phyloP scores from a whole-genome alignment of 176 grass and related monocot species.

The Leersia perrieri region DNA sequence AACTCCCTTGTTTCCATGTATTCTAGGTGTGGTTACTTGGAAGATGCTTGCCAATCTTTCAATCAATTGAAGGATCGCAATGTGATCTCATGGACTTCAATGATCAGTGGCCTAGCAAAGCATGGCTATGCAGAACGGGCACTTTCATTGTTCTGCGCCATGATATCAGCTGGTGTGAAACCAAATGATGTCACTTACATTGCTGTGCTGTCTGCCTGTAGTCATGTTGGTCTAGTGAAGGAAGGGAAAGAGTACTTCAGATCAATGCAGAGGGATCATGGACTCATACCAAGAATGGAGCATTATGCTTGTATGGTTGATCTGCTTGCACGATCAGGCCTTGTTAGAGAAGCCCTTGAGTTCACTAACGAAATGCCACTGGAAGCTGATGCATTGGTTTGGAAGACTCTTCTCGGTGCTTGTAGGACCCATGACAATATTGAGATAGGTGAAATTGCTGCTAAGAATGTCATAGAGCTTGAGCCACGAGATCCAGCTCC shows the following conservation, averaged over 20 bases:
- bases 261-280: constrained; percentile 61
- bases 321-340: constrained; percentile 65
- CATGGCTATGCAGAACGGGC: constrained; percentile 62
- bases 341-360: constrained; percentile 59
- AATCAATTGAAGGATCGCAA: constrained; percentile 60
- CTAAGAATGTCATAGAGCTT: constrained; percentile 60
- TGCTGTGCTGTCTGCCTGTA: constrained; percentile 81
- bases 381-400: constrained; percentile 67
- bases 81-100: constrained; percentile 90
- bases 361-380: constrained; percentile 70
- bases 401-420: constrained; percentile 73
- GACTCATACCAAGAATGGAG: constrained; percentile 71
- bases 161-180: constrained; percentile 56
- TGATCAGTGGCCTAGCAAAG: constrained; percentile 84
- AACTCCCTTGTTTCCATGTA: constrained; percentile 94
- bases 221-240: constrained; percentile 67
- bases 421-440: constrained; percentile 61
- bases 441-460: constrained; percentile 53
- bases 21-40: constrained; percentile 77
- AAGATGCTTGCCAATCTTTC: constrained; percentile 60
- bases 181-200: constrained; percentile 84
- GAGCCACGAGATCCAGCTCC: constrained; percentile 73
- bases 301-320: constrained; percentile 93
- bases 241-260: constrained; percentile 74
- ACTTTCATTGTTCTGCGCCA: constrained; percentile 53